phyloP scores from a whole-genome alignment of 139 green algal genomes.

The Closterium sp. region DNA sequence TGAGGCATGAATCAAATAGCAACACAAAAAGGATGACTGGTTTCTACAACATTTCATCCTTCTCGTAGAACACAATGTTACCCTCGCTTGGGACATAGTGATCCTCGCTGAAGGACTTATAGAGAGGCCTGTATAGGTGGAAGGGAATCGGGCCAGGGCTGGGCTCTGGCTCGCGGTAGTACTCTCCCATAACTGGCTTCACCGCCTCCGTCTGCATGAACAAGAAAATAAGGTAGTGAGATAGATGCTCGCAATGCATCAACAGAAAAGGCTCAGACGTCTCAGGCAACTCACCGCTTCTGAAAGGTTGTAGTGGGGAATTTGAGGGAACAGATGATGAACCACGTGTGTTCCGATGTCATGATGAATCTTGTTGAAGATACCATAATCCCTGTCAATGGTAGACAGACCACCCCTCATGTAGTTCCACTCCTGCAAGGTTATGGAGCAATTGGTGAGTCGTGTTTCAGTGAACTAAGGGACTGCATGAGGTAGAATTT shows the following conservation, averaged over 20 bases:
- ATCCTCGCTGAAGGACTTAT: slow-evolving; percentile 77
- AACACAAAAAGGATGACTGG: neutral
- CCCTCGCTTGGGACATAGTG: slow-evolving; percentile 81
- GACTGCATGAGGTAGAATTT: too few species aligned
- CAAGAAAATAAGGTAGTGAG: too few species aligned
- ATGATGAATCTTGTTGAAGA: slow-evolving; percentile 95
- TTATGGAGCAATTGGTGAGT: neutral
- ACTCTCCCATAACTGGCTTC: slow-evolving; percentile 88
- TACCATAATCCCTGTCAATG: slow-evolving; percentile 91
- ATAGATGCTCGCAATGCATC: too few species aligned
- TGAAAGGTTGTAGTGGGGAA: slow-evolving; percentile 92
- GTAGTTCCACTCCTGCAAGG: slow-evolving; percentile 84
- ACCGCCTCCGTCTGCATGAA: slow-evolving; percentile 71
- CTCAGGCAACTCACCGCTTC: slow-evolving; percentile 67
- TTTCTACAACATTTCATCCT: slow-evolving; percentile 17
- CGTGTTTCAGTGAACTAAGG: too few species aligned
- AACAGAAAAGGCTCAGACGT: too few species aligned
- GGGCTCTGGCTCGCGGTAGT: slow-evolving; percentile 81
- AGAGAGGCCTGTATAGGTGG: slow-evolving; percentile 77
- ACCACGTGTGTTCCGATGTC: slow-evolving; percentile 94
- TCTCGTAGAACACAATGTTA: slow-evolving; percentile 86
- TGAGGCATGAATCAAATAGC: neutral
- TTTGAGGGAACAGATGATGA: slow-evolving; percentile 94
- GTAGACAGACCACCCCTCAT: slow-evolving; percentile 87
- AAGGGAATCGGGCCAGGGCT: slow-evolving; percentile 68